Base-by-base conservation (phyloP, 352 stramenopile species). In the Phytophthora tubulina region DNA sequence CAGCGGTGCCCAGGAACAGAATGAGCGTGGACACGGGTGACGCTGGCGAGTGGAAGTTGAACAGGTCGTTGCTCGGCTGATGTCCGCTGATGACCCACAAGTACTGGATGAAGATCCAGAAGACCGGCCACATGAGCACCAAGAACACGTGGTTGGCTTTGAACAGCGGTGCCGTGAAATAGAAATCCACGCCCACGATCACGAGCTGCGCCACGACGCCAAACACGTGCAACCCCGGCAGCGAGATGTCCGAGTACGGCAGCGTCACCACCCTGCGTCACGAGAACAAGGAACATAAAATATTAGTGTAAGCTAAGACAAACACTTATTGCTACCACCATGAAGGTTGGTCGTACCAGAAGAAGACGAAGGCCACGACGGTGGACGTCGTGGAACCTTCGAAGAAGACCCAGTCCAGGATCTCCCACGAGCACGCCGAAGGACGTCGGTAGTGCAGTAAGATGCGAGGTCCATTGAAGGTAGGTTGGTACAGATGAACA, bases 331-430 rank as follows among this genome's bases (percentile, higher is more conserved):
- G 54, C 0, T 80, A 32, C 21, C 53, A 46, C 10, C 8, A 32
- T 32, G 35, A n/a, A 52, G 0, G 6, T 3, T 32, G 10, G 3
- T 49, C 63, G 39, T 83, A 86, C 76, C 84, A 92, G 51, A 89
- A 91, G 51, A 78, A 80, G 6, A 80, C 50, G 30, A 92, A 89
- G 3, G 73, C 49, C 31, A 85, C 73, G 39, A 90, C 55, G 4
- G 80, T 72, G 30, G 70, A 62, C 1, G 82, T 86, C 3, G 80
- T 80, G 4, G 81, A 89, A 17, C 81, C 81, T 55, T 93, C 80
- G 58, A 82, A 88, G 45, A 90, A 84, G 41, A 91, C 79, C 81
- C 81, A 89, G 62, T 90, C 84, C 31, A 91, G 55, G 59, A 90
- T 87, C 38, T 90, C 81, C 84, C 81, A 90, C 41, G 84, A 91